Conservation (phyloP, 805 yeast genomes). For the Wickerhamomyces bisporus region DNA sequence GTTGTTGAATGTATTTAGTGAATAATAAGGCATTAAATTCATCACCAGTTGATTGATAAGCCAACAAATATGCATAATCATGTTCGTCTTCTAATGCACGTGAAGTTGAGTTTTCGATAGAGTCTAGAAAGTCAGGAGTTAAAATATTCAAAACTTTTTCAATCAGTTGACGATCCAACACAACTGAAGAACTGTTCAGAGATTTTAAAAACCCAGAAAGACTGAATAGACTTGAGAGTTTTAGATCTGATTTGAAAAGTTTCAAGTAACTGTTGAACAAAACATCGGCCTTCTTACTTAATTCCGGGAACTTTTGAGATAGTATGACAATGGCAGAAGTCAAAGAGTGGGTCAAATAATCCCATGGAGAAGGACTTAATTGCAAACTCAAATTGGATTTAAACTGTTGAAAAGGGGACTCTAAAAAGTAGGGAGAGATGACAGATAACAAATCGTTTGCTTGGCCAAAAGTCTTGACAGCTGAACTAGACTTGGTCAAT, state of each 20-base stretch:
- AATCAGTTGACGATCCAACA: conserved; percentile 17
- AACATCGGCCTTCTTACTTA: conserved; percentile 13
- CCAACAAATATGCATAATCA: conserved; percentile 28
- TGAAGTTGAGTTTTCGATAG: conserved; percentile 24
- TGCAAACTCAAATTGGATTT: conserved; percentile 31
- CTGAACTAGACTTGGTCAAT: conserved; percentile 33
- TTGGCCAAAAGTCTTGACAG: conserved; percentile 29
- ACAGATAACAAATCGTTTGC: conserved; percentile 36
- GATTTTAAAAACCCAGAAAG: conserved; percentile 35
- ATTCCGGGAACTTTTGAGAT: conserved; percentile 24
- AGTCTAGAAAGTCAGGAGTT: conserved; percentile 12
- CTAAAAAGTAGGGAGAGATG: conserved; percentile 42
- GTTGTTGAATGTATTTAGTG: conserved; percentile 24
- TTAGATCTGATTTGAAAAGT: conserved; percentile 11
- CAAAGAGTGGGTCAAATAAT: conserved; percentile 30
- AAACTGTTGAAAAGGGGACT: conserved; percentile 46
- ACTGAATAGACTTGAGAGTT: conserved; percentile 26
- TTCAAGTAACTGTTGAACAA: conserved; percentile 25
- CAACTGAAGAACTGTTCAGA: conserved; percentile 15
- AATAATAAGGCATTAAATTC: conserved; percentile 28
- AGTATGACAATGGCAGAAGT: conserved; percentile 27
- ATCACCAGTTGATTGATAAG: conserved; percentile 31
- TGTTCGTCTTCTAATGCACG: conserved; percentile 27
- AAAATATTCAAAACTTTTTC: conserved; percentile 24
- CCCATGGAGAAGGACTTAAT: conserved; percentile 35